These are phyloP conservation scores for Aspergillus quadrilineatus DNA, from an alignment of 2,329 filamentous ascomycete genomes.

Conservation along the genomic window DNA sequence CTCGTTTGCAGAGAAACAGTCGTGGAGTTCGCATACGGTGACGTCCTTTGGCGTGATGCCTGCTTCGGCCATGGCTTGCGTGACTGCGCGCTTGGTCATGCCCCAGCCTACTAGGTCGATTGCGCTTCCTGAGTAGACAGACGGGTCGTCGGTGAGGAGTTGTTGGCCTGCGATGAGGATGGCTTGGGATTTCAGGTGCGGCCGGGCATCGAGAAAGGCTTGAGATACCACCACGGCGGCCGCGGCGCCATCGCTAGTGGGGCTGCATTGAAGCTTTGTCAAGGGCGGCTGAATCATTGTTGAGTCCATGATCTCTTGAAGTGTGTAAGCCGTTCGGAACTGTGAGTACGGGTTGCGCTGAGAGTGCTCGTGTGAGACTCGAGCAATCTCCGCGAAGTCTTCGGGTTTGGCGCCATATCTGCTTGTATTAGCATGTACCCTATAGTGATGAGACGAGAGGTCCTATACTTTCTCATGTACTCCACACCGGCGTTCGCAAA, in stretches of 20 bases:
- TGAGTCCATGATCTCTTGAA: constrained; percentile 74
- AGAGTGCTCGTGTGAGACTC: constrained; percentile 89
- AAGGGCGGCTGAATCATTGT: constrained; percentile 80
- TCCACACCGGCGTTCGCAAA: constrained; percentile 92
- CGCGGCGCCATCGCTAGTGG: constrained; percentile 88
- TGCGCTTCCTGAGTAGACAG: constrained; percentile 72
- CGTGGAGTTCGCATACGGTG: constrained; percentile 87
- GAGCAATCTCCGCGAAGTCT: constrained; percentile 93
- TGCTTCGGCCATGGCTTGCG: constrained; percentile 66
- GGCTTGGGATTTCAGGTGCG: constrained; percentile 76
- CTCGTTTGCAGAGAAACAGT: constrained; percentile 97
- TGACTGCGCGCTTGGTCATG: constrained; percentile 73
- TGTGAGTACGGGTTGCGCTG: constrained; percentile 94
- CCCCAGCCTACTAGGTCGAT: constrained; percentile 89
- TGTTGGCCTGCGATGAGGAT: constrained; percentile 84
- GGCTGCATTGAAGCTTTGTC: constrained; percentile 96
- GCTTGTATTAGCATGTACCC: not conserved
- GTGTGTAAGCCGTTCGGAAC: constrained; percentile 87
- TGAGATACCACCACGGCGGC: constrained; percentile 87
- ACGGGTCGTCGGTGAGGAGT: constrained; percentile 76
- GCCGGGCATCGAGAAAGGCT: constrained; percentile 79
- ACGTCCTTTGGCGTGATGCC: constrained; percentile 65
- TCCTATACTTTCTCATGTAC: constrained; percentile 82
- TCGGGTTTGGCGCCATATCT: constrained; percentile 77
- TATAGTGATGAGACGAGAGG: not conserved